These are phyloP conservation scores for Thalassiosira ordinaria DNA, from an alignment of 352 stramenopile genomes.

Conservation along the genomic window DNA sequence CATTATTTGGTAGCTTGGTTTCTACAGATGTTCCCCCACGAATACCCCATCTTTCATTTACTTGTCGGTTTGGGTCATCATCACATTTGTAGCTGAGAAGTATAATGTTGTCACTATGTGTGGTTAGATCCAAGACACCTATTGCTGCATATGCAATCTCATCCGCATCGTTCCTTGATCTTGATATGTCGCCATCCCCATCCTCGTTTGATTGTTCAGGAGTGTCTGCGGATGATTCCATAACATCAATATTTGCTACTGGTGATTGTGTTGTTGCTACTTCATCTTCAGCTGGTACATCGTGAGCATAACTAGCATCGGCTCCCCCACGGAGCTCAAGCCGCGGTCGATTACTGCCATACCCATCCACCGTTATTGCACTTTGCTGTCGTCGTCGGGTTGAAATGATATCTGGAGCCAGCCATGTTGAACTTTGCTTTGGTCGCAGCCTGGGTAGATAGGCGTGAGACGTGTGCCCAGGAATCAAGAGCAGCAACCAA, in stretches of 20 bases:
- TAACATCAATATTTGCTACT: neutral
- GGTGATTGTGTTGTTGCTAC: neutral
- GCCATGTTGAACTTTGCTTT: neutral
- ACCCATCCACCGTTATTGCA: neutral
- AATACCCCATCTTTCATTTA: conserved; percentile 17
- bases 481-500: neutral
- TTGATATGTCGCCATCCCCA: neutral
- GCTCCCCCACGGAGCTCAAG: neutral
- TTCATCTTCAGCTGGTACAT: neutral
- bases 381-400: neutral
- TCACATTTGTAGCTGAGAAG: conserved; percentile 14
- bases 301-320: neutral
- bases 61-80: conserved; percentile 6
- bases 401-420: neutral
- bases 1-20: neutral
- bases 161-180: neutral
- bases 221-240: neutral
- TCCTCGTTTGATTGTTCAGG: neutral
- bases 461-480: neutral
- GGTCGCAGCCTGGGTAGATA: neutral
- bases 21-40: neutral
- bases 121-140: conserved; percentile 22
- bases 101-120: conserved; percentile 14
- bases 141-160: conserved; percentile 36
- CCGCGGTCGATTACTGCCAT: neutral